phyloP scores from a whole-genome alignment of 805 yeast genomes.

The Wickerhamomyces ciferrii region DNA sequence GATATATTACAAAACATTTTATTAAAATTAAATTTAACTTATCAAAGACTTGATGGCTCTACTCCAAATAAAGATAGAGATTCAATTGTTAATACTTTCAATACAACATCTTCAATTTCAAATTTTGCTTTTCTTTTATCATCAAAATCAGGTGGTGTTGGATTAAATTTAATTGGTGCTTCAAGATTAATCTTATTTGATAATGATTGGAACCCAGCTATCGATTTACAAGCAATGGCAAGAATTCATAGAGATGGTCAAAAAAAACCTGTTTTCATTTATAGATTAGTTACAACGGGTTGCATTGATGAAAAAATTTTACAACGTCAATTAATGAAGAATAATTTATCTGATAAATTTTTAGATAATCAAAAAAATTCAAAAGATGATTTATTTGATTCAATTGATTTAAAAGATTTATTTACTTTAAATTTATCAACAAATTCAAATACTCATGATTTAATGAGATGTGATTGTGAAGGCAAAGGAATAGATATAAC shows the following conservation, averaged over 20 bases:
- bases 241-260: conserved; percentile 95
- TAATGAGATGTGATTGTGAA: conserved; percentile 57
- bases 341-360: conserved; percentile 70
- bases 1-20: conserved; percentile 66
- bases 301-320: conserved; percentile 91
- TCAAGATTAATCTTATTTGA: conserved; percentile 81
- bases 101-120: conserved; percentile 21
- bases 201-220: conserved; percentile 96
- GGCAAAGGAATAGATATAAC: conserved; percentile 44
- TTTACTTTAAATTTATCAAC: conserved; percentile 53
- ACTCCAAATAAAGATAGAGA: conserved; percentile 67
- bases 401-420: conserved; percentile 65
- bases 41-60: conserved; percentile 75
- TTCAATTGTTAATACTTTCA: conserved; percentile 58
- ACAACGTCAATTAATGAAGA: conserved; percentile 86
- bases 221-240: conserved; percentile 93
- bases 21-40: conserved; percentile 41
- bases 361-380: conserved; percentile 38
- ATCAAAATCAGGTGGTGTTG: conserved; percentile 92
- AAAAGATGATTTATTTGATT: conserved; percentile 63
- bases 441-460: conserved; percentile 69
- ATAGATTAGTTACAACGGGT: conserved; percentile 82
- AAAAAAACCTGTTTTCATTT: conserved; percentile 66
- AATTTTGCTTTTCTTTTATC: conserved; percentile 67
- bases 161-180: conserved; percentile 86